Percentiles rank a stretch among this genome's conserved stretches.
phyloP scores from a whole-genome alignment of 306 rosid species.

The Fagus crenata region DNA sequence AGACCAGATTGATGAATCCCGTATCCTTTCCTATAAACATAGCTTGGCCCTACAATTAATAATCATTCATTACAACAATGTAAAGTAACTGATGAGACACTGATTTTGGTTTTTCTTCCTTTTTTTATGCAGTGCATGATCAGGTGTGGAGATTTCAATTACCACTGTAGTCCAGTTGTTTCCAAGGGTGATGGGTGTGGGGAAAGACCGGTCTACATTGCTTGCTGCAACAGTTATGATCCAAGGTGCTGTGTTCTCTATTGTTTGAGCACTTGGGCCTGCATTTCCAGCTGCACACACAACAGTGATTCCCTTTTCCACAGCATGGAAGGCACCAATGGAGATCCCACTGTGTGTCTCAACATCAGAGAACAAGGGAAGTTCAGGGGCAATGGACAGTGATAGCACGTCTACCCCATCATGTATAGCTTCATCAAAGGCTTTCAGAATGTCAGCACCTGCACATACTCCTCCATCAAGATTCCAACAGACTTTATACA shows the following conservation, averaged over 20 bases:
- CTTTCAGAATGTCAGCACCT: constrained; percentile 47
- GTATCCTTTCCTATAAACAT: constrained; percentile 32
- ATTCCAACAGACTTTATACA: constrained; percentile 59
- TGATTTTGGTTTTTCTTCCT: background rate
- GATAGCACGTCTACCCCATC: constrained; percentile 60
- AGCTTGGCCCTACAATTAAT: constrained; percentile 37
- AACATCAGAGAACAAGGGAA: constrained; percentile 38
- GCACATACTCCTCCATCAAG: constrained; percentile 33
- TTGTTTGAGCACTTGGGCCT: constrained; percentile 44
- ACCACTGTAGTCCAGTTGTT: constrained; percentile 48
- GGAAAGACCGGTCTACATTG: constrained; percentile 48
- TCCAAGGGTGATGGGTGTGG: constrained; percentile 42
- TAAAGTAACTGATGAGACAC: background rate
- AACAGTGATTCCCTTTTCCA: constrained; percentile 44
- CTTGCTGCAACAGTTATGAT: constrained; percentile 50
- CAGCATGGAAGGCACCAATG: constrained; percentile 52
- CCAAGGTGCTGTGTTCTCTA: constrained; percentile 49
- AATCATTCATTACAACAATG: background rate
- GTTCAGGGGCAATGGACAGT: constrained; percentile 36
- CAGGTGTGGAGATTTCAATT: constrained; percentile 15
- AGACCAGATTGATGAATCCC: constrained; percentile 38
- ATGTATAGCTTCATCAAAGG: constrained; percentile 45
- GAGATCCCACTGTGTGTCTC: constrained; percentile 35
- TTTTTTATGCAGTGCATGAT: background rate
- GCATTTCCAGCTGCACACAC: constrained; percentile 42